phyloP scores from a whole-genome alignment of 257 asterid genomes.

The Forsythia suspensa region DNA sequence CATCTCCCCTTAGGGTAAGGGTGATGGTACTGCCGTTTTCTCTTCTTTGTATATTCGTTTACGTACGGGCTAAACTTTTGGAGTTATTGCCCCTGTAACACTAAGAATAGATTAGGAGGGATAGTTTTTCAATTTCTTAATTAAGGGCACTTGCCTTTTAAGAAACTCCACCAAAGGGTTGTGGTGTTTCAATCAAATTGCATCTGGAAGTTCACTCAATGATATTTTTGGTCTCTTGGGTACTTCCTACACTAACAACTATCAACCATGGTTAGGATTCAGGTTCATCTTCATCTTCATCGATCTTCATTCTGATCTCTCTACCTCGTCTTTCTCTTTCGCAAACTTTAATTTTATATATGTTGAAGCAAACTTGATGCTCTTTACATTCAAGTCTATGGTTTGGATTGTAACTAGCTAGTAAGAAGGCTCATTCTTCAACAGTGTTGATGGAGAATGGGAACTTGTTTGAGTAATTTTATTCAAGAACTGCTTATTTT shows the following conservation, averaged over 20 bases:
- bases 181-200: constrained; percentile 32
- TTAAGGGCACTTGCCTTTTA: neutral
- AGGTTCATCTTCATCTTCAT: constrained; percentile 27
- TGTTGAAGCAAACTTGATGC: constrained; percentile 12
- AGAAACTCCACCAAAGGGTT: constrained; percentile 33
- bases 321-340: neutral
- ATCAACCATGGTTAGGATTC: constrained; percentile 55
- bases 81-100: constrained; percentile 23
- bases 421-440: constrained; percentile 29
- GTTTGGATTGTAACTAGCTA: constrained; percentile 30
- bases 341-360: constrained; percentile 9
- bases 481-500: constrained; percentile 12
- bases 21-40: constrained; percentile 10
- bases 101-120: constrained; percentile 17
- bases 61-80: constrained; percentile 23
- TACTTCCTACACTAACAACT: constrained; percentile 30
- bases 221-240: constrained; percentile 39
- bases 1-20: constrained; percentile 27
- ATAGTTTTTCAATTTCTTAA: neutral
- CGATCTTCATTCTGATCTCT: constrained; percentile 7
- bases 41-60: neutral
- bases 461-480: constrained; percentile 25
- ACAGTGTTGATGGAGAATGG: constrained; percentile 29
- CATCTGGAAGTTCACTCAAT: constrained; percentile 30
- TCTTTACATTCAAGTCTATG: constrained; percentile 25